phyloP scores from a whole-genome alignment of 495 filamentous ascomycete species.

The Achaetomiella virescens region DNA sequence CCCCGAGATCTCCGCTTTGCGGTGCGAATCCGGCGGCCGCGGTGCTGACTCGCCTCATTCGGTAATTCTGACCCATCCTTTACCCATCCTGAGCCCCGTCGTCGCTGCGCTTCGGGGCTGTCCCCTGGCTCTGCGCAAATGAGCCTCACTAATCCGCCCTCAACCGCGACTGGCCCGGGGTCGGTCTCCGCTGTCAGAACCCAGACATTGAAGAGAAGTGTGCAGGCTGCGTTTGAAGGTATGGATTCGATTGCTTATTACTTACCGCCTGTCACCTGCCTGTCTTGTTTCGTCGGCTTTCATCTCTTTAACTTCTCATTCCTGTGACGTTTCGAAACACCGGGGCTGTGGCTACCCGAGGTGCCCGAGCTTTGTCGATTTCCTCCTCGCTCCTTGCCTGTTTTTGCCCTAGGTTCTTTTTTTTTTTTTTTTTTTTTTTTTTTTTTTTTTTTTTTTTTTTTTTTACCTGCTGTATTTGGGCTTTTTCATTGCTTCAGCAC shows the following conservation, averaged over 20 bases:
- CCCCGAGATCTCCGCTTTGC: not conserved
- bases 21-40: not conserved
- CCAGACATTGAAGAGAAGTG: slow-evolving; percentile 62
- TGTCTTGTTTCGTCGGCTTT: not conserved
- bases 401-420: not conserved
- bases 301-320: not conserved
- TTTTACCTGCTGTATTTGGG: not conserved
- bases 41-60: slow-evolving; percentile 13
- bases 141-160: slow-evolving; percentile 43
- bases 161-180: slow-evolving; percentile 39
- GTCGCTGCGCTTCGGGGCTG: not conserved
- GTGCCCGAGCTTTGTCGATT: slow-evolving; percentile 11
- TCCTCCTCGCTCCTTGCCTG: not conserved
- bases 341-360: slow-evolving; percentile 15
- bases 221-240: slow-evolving; percentile 79
- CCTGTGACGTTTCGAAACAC: not conserved
- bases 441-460: not conserved
- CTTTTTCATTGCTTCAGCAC: not conserved
- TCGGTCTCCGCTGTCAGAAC: slow-evolving; percentile 37
- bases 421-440: not conserved
- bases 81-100: not conserved
- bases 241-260: slow-evolving; percentile 23
- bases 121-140: slow-evolving; percentile 16
- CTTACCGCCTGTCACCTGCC: slow-evolving; percentile 2
- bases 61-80: not conserved